phyloP scores from a whole-genome alignment of 2,329 filamentous ascomycete genomes.

The Helotiales sp. region DNA sequence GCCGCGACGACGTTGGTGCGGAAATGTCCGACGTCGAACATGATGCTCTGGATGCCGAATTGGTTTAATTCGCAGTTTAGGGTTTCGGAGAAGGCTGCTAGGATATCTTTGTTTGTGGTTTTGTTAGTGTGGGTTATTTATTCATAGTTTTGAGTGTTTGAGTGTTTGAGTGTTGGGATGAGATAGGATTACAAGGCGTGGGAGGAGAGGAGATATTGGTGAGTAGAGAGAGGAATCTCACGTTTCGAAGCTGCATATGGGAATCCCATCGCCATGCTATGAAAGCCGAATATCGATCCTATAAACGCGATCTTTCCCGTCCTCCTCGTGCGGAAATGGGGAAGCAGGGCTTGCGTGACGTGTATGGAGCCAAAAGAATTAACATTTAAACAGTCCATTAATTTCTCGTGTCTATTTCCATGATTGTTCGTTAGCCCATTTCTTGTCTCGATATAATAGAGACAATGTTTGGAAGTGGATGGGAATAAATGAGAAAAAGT shows the following conservation, averaged over 20 bases:
- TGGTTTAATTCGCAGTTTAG: background rate
- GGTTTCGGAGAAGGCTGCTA: background rate
- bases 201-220: too few species aligned
- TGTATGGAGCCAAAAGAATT: slow-evolving; percentile 55
- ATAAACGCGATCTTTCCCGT: background rate
- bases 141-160: background rate
- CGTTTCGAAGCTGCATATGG: background rate
- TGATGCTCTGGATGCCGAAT: background rate
- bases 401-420: slow-evolving; percentile 4
- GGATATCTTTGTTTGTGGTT: background rate
- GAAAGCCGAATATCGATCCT: background rate
- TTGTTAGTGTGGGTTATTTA: background rate
- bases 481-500: too few species aligned
- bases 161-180: background rate
- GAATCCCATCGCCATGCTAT: background rate
- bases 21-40: background rate
- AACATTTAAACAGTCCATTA: slow-evolving; percentile 42
- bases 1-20: background rate
- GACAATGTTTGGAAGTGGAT: too few species aligned
- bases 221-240: too few species aligned
- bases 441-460: too few species aligned
- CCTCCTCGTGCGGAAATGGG: slow-evolving; percentile 43
- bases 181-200: too few species aligned
- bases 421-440: background rate
- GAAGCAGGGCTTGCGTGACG: slow-evolving; percentile 48